Evolutionary conservation across 2,329 filamentous ascomycete species (phyloP), one percentile per base, ranked within the genome.

Genomic region (Pseudocercospora musae): DNA sequence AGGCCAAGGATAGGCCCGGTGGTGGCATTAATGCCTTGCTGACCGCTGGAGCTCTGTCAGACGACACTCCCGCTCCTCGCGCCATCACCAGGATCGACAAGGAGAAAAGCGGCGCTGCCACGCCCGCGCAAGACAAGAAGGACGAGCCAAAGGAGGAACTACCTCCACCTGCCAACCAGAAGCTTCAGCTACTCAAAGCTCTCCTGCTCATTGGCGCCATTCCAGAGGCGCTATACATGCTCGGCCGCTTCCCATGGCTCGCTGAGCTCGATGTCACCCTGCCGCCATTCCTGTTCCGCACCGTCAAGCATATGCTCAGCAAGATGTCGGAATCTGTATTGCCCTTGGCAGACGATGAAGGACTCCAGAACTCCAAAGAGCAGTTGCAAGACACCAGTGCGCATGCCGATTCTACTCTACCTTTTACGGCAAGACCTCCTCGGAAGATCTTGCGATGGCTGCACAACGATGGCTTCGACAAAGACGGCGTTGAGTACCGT

Each of bases 181-280:
- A 99, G 77, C 87, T 94, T 0, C 81, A 88, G 49, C 81, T 99
- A 0, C 82, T 99, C 21, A 91, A 89, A 66, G 92, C 92, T 69
- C 82, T 99, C 15, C 84, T 99, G 1, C 90, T 90, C 4, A 95
- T 97, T 62, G 95, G 96, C 44, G 94, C 95, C 27, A 82, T 99
- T 33, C 95, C 95, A 0, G 95, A 99, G 77, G 88, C 95, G 1
- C 82, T 99, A 1, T 98, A 94, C 75, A 91, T 99, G 59, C 84
- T 97, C 7, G 94, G 94, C 33, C 89, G 90, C 58, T 96, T 96
- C 70, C 91, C 92, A 13, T 99, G 95, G 93, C 84, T 99, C 53
- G 85, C 92, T 10, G 92, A 97, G 62, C 86, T 88, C 3, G 94
- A 91, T 67, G 88, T 91, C 0, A 91, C 96, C 50, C 83, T 98